Conservation (phyloP, 2,329 filamentous ascomycete species). For the Mycosphaerella sp. region DNA sequence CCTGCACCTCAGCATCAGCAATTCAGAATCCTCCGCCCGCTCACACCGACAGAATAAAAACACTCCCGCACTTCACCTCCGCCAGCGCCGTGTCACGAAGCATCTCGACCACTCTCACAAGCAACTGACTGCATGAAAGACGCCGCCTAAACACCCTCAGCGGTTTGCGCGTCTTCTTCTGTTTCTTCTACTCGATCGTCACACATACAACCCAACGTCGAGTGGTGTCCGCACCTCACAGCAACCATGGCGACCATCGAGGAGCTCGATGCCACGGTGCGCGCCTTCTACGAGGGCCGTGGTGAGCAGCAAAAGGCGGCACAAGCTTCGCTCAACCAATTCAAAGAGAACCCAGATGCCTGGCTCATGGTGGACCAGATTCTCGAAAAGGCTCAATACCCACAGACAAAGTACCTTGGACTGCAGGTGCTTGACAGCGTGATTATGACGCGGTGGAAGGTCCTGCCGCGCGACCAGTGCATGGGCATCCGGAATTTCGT, state of each 20-base stretch:
- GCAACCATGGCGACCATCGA: conserved; percentile 63
- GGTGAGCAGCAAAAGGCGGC: conserved; percentile 96
- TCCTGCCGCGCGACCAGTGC: conserved; percentile 91
- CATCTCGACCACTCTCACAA: neutral
- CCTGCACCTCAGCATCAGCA: neutral
- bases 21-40: conserved; percentile 5
- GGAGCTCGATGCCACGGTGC: conserved; percentile 95
- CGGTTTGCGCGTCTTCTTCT: conserved; percentile 29
- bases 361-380: conserved; percentile 98
- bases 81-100: conserved; percentile 7
- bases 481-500: conserved; percentile 98
- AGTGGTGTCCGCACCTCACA: conserved; percentile 13
- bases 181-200: conserved; percentile 13
- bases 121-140: conserved; percentile 24
- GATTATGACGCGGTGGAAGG: conserved; percentile 98
- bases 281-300: conserved; percentile 93
- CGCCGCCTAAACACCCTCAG: conserved; percentile 20
- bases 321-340: conserved; percentile 88
- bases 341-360: conserved; percentile 97
- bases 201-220: conserved; percentile 22
- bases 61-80: conserved; percentile 1
- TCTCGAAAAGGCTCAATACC: conserved; percentile 82
- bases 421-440: conserved; percentile 97
- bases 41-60: neutral
- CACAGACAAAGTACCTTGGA: conserved; percentile 95